These are phyloP conservation scores for Pleurotus salmoneostramineus DNA, from an alignment of 768 basidiomycete genomes.

Conservation along the genomic window DNA sequence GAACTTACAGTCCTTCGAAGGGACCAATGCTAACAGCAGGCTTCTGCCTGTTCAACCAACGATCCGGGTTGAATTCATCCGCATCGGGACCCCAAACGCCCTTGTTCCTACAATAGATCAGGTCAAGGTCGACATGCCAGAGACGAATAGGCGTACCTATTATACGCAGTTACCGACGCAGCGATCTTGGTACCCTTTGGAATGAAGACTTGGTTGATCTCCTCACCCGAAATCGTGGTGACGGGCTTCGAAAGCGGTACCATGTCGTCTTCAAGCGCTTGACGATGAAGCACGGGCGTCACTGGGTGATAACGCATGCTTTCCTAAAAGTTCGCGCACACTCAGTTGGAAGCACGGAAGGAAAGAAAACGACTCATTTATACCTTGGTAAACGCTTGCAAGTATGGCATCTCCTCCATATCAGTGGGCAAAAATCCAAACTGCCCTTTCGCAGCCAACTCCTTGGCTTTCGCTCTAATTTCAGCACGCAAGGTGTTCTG, in stretches of 20 bases:
- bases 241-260: constrained; percentile 44
- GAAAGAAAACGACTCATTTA: not conserved
- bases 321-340: not conserved
- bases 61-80: constrained; percentile 32
- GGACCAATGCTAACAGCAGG: not conserved
- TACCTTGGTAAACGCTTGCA: constrained; percentile 41
- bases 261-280: constrained; percentile 9
- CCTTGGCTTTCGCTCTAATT: not conserved
- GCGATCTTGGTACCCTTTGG: constrained; percentile 37
- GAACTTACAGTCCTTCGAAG: not conserved
- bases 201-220: constrained; percentile 30
- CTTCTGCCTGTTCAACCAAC: constrained; percentile 27
- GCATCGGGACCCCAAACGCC: constrained; percentile 39
- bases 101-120: constrained; percentile 18
- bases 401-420: constrained; percentile 48
- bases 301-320: constrained; percentile 24
- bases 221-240: constrained; percentile 27
- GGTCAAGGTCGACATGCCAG: not conserved
- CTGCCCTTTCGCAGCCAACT: constrained; percentile 30
- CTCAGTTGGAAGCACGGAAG: not conserved
- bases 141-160: constrained; percentile 1
- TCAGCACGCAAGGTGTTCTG: constrained; percentile 24
- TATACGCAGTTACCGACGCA: constrained; percentile 24
- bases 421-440: constrained; percentile 35
- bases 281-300: constrained; percentile 13